Conservation (phyloP, 768 basidiomycete species). For the Tricholoma saponaceum region DNA sequence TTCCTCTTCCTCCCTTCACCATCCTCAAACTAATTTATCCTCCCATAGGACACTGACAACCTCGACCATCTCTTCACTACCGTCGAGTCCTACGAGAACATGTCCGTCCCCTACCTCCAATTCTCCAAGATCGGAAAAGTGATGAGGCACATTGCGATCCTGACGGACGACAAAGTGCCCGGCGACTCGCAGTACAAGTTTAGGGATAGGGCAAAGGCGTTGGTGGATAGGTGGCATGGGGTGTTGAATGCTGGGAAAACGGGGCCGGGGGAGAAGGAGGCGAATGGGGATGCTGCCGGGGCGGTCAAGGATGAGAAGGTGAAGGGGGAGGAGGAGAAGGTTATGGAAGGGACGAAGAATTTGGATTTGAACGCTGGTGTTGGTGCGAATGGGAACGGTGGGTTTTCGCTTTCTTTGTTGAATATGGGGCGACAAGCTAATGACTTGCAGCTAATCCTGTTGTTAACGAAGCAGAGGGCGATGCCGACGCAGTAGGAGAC, state of each 20-base stretch:
- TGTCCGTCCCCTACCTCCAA: conserved; percentile 71
- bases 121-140: conserved; percentile 76
- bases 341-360: background rate
- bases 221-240: conserved; percentile 62
- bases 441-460: background rate
- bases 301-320: background rate
- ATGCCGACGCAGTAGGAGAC: conserved; percentile 26
- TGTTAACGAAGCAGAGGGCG: conserved; percentile 16
- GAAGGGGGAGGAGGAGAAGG: background rate
- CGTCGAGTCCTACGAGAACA: conserved; percentile 65
- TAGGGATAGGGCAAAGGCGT: conserved; percentile 54
- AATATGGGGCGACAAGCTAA: background rate
- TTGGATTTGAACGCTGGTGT: background rate
- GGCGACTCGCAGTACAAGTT: conserved; percentile 53
- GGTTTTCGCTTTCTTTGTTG: background rate
- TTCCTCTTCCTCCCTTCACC: background rate
- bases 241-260: conserved; percentile 25
- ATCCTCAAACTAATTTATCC: background rate
- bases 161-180: conserved; percentile 47
- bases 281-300: background rate
- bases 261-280: conserved; percentile 14
- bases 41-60: conserved; percentile 61
- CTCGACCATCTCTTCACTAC: conserved; percentile 63
- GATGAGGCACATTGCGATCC: conserved; percentile 69
- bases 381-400: background rate